Evolutionary conservation across 2,329 filamentous ascomycete species (phyloP).

Genomic region (Penicillium nordicum): DNA sequence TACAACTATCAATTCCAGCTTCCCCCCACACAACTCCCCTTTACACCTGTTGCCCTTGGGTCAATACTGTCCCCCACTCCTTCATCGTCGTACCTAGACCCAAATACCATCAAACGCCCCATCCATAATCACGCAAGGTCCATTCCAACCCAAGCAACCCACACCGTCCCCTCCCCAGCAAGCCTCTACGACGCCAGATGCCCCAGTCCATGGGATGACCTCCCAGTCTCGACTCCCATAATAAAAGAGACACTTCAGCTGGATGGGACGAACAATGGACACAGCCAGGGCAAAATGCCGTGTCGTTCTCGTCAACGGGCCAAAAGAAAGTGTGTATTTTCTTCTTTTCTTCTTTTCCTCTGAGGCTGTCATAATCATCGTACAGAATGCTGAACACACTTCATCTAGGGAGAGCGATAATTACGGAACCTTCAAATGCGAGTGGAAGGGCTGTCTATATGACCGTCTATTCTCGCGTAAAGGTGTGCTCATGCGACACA

Average conservation of each 20-base stretch:
- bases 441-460: slow-evolving; percentile 4
- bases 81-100: neutral
- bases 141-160: neutral
- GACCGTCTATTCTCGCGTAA: slow-evolving; percentile 5
- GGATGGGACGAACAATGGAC: neutral
- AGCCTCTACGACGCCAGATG: neutral
- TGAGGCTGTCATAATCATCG: too few relatives aligned
- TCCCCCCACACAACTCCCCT: neutral
- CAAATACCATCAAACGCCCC: neutral
- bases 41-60: neutral
- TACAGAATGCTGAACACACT: neutral
- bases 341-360: neutral
- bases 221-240: neutral
- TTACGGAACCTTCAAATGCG: neutral
- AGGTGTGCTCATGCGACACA: slow-evolving; percentile 5
- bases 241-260: neutral
- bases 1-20: neutral
- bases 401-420: neutral
- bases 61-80: neutral
- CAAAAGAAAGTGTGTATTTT: neutral
- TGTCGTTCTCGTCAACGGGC: neutral
- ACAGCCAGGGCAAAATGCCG: neutral
- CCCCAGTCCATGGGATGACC: neutral
- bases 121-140: neutral
- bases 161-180: neutral